These are phyloP conservation scores for Leucaena leucocephala DNA, from an alignment of 306 rosid species.

Conservation along the genomic window DNA sequence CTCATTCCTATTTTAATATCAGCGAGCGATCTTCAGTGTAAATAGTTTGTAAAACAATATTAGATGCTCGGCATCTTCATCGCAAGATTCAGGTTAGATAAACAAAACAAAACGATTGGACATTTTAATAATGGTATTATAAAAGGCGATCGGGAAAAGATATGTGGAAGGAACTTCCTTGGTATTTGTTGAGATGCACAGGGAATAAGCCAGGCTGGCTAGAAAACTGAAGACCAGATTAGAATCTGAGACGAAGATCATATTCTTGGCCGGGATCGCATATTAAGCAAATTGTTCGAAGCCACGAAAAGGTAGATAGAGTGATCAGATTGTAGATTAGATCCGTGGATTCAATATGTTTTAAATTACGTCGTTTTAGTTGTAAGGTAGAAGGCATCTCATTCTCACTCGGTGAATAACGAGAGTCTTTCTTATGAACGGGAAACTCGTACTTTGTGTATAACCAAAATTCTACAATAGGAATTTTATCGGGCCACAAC, in stretches of 20 bases:
- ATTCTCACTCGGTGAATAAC: not conserved
- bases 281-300: not conserved
- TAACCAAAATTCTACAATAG: too few relatives aligned
- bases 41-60: not conserved
- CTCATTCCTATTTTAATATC: not conserved
- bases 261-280: not conserved
- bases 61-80: not conserved
- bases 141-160: not conserved
- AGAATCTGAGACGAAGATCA: not conserved
- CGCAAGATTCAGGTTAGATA: not conserved
- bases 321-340: not conserved
- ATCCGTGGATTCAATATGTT: not conserved
- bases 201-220: constrained; percentile 1
- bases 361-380: not conserved
- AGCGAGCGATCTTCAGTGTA: not conserved
- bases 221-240: not conserved
- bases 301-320: not conserved
- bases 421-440: too few relatives aligned
- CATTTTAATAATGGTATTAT: too few relatives aligned
- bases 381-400: not conserved
- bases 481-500: too few relatives aligned
- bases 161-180: not conserved
- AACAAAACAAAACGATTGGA: too few relatives aligned
- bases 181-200: constrained; percentile 1
- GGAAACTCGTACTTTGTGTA: too few relatives aligned